These are phyloP conservation scores for Mucor saturninus DNA, from an alignment of 371 early-diverging fungal species.

Conservation along the genomic window DNA sequence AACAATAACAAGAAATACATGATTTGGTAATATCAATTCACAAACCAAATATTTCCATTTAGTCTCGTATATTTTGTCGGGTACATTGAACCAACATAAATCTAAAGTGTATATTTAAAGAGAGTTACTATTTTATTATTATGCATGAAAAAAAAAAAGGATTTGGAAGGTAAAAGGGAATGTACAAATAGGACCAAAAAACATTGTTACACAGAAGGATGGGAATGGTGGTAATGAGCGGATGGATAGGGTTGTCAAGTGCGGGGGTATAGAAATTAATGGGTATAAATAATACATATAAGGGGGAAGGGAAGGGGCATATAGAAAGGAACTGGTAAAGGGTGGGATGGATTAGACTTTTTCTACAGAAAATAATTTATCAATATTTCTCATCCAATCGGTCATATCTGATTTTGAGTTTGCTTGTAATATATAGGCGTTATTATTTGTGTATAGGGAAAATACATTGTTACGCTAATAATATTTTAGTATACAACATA, in stretches of 20 bases:
- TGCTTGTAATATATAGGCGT: slow-evolving; percentile 77
- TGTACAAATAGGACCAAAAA: slow-evolving; percentile 4
- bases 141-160: slow-evolving; percentile 6
- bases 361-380: slow-evolving; percentile 51
- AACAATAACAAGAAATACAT: background rate
- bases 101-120: background rate
- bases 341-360: slow-evolving; percentile 4
- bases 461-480: slow-evolving; percentile 68
- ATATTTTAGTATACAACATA: background rate
- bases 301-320: background rate
- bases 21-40: background rate
- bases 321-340: background rate
- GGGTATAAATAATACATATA: background rate
- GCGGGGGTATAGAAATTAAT: slow-evolving; percentile 7
- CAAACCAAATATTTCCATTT: no score
- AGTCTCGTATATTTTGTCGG: no score
- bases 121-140: background rate
- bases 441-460: slow-evolving; percentile 76
- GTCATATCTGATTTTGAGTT: slow-evolving; percentile 67
- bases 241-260: background rate
- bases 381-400: slow-evolving; percentile 77
- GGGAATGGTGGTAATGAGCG: slow-evolving; percentile 23
- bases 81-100: no score
- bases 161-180: background rate
- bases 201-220: slow-evolving; percentile 17